Conservation (phyloP, 208 protist genomes). For the Wallacemonas rigidus region DNA sequence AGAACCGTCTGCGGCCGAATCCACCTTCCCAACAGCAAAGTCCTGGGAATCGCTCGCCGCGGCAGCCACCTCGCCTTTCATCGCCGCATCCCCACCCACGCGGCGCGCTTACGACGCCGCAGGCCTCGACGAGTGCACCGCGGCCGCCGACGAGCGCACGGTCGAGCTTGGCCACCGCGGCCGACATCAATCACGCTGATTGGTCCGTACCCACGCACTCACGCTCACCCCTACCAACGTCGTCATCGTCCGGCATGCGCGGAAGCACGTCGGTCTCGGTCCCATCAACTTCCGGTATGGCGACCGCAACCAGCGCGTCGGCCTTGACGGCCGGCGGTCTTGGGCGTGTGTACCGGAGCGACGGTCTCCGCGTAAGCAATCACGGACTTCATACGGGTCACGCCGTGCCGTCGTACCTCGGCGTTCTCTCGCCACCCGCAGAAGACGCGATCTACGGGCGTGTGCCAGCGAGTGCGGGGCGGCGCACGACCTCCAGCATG, state of each 20-base stretch:
- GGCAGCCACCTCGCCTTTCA: background rate
- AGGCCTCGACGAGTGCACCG: background rate
- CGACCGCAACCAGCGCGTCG: background rate
- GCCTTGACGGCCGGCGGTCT: too few relatives aligned
- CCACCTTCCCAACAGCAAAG: background rate
- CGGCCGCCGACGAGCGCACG: background rate
- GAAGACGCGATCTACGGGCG: background rate
- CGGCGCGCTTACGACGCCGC: background rate
- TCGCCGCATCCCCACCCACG: background rate
- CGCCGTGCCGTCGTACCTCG: constrained; percentile 2
- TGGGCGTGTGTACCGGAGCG: constrained; percentile 8
- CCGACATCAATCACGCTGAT: background rate
- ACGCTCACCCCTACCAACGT: background rate
- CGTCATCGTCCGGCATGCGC: background rate
- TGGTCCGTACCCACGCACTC: constrained; percentile 11
- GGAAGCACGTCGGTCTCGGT: background rate
- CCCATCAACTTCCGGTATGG: background rate
- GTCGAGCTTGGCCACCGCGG: background rate
- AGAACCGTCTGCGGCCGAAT: background rate
- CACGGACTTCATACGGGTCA: constrained; percentile 4
- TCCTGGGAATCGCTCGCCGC: constrained; percentile 1
- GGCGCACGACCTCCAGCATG: background rate
- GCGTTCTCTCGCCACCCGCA: constrained; percentile 5
- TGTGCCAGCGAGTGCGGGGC: background rate
- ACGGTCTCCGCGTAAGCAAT: background rate